Base-by-base conservation (phyloP, 257 asterid species). In the Solanum dulcamara region DNA sequence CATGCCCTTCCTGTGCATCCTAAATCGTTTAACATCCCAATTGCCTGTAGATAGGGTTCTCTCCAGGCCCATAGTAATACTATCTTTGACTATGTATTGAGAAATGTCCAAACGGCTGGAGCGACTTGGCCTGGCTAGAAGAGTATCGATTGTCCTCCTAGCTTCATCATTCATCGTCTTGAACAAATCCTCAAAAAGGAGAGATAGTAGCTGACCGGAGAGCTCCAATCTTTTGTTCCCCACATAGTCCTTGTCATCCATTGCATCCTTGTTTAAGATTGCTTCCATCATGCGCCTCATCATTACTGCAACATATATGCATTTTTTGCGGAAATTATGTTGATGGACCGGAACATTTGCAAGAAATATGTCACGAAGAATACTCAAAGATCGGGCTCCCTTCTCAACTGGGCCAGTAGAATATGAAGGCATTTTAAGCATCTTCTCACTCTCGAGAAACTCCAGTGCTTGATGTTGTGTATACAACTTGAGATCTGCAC, bases 171-270 rank as follows among this genome's bases (percentile, higher is more conserved):
- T 96, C 94, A 91, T 87, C 30, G 98, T 90, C 94, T 96, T 96
- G 94, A 95, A 96, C 88, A 92, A 90, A 83, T 96, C 98, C 98
- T 96, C 99, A 90, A 96, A 96, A 85, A 96, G 97, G 86, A 96
- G 83, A 81, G 98, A 91, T 81, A 96, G 84, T 81, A 95, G 80
- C 88, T 96, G 98, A 83, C 98, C 99, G 64, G 99, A 95, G 28
- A 96, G 93, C 90, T 96, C 99, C 89, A 96, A 84, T 84, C 99
- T 93, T 90, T 96, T 96, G 92, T 95, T 96, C 86, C 99, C 99
- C 83, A 95, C 97, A 72, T 96, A 96, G 89, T 96, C 99, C 97
- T 95, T 96, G 88, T 96, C 99, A 91, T 96, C 99, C 94, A 95
- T 91, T 77, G 98, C 90, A 90, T 96, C 99, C 90, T 96, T 94